Conservation (phyloP, 805 yeast genomes). For the Nakazawaea siamensis region DNA sequence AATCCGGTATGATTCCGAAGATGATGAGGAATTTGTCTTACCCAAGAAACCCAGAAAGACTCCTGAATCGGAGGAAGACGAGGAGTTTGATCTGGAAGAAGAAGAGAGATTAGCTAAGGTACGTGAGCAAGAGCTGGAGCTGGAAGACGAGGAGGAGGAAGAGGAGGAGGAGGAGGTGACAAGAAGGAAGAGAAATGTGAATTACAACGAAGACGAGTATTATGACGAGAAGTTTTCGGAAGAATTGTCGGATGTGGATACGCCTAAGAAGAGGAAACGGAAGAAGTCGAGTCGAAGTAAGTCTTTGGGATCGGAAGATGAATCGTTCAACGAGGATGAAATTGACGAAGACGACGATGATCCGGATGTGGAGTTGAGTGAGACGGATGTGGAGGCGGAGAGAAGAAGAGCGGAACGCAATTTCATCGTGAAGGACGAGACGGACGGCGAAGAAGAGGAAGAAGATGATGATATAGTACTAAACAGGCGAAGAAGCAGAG, state of each 20-base stretch:
- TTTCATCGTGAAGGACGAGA: constrained; percentile 18
- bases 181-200: constrained; percentile 22
- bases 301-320: constrained; percentile 19
- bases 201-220: constrained; percentile 24
- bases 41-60: too few species aligned
- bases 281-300: constrained; percentile 12
- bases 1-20: constrained; percentile 2
- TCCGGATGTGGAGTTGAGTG: constrained; percentile 14
- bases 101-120: not conserved
- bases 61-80: not conserved
- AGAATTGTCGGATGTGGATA: constrained; percentile 11
- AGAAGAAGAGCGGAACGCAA: constrained; percentile 12
- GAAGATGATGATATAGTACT: constrained; percentile 12
- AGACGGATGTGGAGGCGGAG: constrained; percentile 16
- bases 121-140: not conserved
- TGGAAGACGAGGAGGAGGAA: not conserved
- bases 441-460: constrained; percentile 14
- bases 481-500: constrained; percentile 5
- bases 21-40: constrained; percentile 6
- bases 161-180: constrained; percentile 9
- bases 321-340: constrained; percentile 16
- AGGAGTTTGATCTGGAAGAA: not conserved
- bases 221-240: constrained; percentile 15
- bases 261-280: not conserved
- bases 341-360: constrained; percentile 18